Conservation (phyloP, 805 yeast species). For the Yarrowia osloensis region DNA sequence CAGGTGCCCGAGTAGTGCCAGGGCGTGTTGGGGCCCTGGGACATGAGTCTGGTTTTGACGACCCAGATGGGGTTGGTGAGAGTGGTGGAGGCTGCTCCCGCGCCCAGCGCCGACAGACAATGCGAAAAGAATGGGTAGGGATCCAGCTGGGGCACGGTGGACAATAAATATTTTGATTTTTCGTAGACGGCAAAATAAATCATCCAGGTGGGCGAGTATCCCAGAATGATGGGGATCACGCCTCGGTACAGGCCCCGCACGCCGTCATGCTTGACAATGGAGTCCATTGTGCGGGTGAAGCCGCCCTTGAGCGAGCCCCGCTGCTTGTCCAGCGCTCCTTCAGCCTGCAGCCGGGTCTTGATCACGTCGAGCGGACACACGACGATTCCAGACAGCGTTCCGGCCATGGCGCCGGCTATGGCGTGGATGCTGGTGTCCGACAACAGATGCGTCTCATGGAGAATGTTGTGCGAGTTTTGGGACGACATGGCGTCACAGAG, state of each 20-base stretch:
- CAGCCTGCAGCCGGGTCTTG: slow-evolving; percentile 92
- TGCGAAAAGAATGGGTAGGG: slow-evolving; percentile 43
- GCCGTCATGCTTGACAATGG: slow-evolving; percentile 79
- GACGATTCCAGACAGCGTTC: slow-evolving; percentile 80
- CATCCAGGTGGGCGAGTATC: slow-evolving; percentile 98
- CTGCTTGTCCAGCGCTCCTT: slow-evolving; percentile 49
- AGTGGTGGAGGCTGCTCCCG: slow-evolving; percentile 84
- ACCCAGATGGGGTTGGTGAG: slow-evolving; percentile 97
- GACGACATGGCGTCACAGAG: slow-evolving; percentile 26
- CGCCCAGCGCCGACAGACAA: slow-evolving; percentile 70
- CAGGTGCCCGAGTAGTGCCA: slow-evolving; percentile 70
- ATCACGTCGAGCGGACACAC: slow-evolving; percentile 97
- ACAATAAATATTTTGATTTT: slow-evolving; percentile 57
- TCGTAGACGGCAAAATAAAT: slow-evolving; percentile 92
- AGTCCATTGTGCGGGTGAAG: slow-evolving; percentile 55
- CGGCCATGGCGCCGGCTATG: slow-evolving; percentile 89
- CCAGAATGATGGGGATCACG: slow-evolving; percentile 84
- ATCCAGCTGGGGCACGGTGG: slow-evolving; percentile 38
- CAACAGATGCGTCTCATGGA: slow-evolving; percentile 28
- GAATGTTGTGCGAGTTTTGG: slow-evolving; percentile 31
- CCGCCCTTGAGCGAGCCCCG: slow-evolving; percentile 35
- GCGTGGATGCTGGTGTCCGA: slow-evolving; percentile 57
- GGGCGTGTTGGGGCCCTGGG: slow-evolving; percentile 45
- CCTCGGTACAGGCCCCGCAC: slow-evolving; percentile 84
- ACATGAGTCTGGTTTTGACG: slow-evolving; percentile 90